Evolutionary conservation across 2,329 filamentous ascomycete species (phyloP).

Genomic region (Aureobasidium sp.): DNA sequence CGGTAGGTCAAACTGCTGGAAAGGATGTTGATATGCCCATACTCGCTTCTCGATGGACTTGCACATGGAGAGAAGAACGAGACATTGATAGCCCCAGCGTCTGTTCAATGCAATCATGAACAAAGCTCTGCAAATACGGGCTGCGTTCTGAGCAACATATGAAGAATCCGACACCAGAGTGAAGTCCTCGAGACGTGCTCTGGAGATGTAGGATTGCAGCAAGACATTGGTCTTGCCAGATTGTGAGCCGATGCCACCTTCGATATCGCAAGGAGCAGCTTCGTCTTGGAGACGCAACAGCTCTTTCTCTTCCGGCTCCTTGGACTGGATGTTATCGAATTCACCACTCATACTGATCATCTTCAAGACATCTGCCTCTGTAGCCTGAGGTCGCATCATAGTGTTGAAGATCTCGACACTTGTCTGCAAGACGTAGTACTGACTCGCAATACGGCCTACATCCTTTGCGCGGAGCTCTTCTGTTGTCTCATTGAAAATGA

Average conservation of each 20-base stretch:
- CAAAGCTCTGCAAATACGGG: slow-evolving; percentile 84
- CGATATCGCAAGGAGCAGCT: slow-evolving; percentile 69
- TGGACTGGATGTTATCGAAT: slow-evolving; percentile 91
- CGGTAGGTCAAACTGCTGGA: slow-evolving; percentile 90
- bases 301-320: slow-evolving; percentile 86
- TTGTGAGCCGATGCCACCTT: slow-evolving; percentile 57
- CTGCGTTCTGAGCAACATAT: slow-evolving; percentile 92
- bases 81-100: slow-evolving; percentile 90
- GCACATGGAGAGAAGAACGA: slow-evolving; percentile 82
- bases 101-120: slow-evolving; percentile 98
- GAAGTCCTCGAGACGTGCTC: slow-evolving; percentile 84
- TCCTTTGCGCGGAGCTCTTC: slow-evolving; percentile 93
- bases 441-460: slow-evolving; percentile 90
- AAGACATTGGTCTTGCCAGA: slow-evolving; percentile 95
- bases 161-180: slow-evolving; percentile 85
- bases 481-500: slow-evolving; percentile 92
- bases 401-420: slow-evolving; percentile 95
- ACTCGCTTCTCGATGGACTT: slow-evolving; percentile 96
- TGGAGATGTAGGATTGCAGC: slow-evolving; percentile 87
- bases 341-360: slow-evolving; percentile 98
- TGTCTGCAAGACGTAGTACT: slow-evolving; percentile 90
- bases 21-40: slow-evolving; percentile 91
- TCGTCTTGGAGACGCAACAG: slow-evolving; percentile 67
- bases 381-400: slow-evolving; percentile 80
- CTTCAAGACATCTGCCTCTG: slow-evolving; percentile 84